Conservation (phyloP, 2,329 filamentous ascomycete species). For the Microsporum audouinii region DNA sequence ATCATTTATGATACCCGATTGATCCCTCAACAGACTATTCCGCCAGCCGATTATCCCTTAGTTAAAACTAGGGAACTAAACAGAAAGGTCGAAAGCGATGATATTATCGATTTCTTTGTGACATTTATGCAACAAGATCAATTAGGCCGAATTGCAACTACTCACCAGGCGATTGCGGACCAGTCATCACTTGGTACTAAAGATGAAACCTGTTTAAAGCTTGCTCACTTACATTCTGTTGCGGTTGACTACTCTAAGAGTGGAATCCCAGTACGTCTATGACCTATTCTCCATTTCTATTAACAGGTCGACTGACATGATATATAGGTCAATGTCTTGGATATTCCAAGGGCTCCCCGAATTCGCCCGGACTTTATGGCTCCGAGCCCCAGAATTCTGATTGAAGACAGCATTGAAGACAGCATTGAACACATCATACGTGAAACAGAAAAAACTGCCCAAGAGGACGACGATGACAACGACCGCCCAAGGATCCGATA, state of each 20-base stretch:
- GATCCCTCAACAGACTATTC: constrained; percentile 34
- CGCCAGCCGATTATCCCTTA: constrained; percentile 59
- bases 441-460: constrained; percentile 37
- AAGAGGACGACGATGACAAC: constrained; percentile 38
- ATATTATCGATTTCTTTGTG: constrained; percentile 76
- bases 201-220: constrained; percentile 39
- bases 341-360: constrained; percentile 11
- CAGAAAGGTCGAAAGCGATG: constrained; percentile 46
- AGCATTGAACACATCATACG: constrained; percentile 23
- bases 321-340: constrained; percentile 12
- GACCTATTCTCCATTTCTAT: not conserved
- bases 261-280: constrained; percentile 42
- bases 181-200: constrained; percentile 41
- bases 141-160: constrained; percentile 52
- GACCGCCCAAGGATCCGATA: constrained; percentile 41
- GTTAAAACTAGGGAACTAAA: constrained; percentile 47
- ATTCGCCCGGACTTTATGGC: constrained; percentile 46
- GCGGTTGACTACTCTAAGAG: constrained; percentile 70
- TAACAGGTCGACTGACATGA: not conserved
- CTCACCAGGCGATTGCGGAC: constrained; percentile 56
- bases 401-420: constrained; percentile 27
- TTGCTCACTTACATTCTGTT: constrained; percentile 56
- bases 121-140: constrained; percentile 59
- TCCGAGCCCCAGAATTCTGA: constrained; percentile 33
- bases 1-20: constrained; percentile 58